phyloP scores from a whole-genome alignment of 768 basidiomycete genomes.

The Tylopilus vinaceipallidus region DNA sequence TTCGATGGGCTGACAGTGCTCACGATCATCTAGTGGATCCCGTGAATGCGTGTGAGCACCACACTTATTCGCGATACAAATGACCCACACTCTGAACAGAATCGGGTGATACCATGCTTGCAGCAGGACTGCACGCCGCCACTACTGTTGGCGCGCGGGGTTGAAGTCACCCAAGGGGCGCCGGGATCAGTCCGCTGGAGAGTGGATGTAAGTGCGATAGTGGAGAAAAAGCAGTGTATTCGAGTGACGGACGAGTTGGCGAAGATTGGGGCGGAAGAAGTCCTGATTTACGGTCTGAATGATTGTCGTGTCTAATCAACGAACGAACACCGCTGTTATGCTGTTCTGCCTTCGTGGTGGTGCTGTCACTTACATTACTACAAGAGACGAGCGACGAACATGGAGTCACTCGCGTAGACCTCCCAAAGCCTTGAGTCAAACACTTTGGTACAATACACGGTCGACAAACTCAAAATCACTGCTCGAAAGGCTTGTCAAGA shows the following conservation, averaged over 20 bases:
- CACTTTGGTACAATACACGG: constrained; percentile 28
- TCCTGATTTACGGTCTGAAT: constrained; percentile 84
- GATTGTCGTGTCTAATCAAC: constrained; percentile 87
- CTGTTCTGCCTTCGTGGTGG: too few relatives aligned
- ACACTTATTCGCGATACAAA: not conserved
- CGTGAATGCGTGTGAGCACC: constrained; percentile 62
- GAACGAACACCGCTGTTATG: too few relatives aligned
- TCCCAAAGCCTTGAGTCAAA: not conserved
- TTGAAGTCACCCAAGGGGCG: constrained; percentile 73
- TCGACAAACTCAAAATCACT: constrained; percentile 72
- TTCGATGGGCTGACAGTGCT: constrained; percentile 1
- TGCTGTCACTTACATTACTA: too few relatives aligned
- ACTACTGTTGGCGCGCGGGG: constrained; percentile 76
- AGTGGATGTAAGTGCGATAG: constrained; percentile 92
- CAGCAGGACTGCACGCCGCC: constrained; percentile 92
- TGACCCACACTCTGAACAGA: constrained; percentile 44
- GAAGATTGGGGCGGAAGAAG: constrained; percentile 83
- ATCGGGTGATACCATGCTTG: constrained; percentile 99
- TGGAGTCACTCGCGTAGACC: not conserved
- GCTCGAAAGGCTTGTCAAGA: constrained; percentile 77
- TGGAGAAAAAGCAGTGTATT: constrained; percentile 78
- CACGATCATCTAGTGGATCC: constrained; percentile 74
- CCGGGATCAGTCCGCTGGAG: constrained; percentile 88
- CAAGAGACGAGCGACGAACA: too few relatives aligned
- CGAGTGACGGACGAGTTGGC: constrained; percentile 86